Base-by-base conservation (phyloP, 225 moss, liverwort and hornwort genomes). In the Asterella californica region DNA sequence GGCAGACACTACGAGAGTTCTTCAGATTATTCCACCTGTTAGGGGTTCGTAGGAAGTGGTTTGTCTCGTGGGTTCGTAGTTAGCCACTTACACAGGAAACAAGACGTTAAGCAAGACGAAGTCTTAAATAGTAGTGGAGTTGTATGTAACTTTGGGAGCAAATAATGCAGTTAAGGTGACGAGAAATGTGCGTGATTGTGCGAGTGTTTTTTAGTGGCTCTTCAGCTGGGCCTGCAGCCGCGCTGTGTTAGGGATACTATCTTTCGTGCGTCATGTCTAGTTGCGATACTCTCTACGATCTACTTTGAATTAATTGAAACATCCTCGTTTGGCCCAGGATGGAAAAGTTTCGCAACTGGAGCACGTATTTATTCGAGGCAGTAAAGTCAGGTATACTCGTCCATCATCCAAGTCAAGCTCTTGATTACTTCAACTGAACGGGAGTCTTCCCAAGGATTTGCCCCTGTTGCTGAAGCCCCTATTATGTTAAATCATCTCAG, bases 321-420 rank as follows among this genome's bases (percentile, higher is more conserved):
- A 29, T 9, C 30, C 22, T 37, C 27, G 0, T 29, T 77, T 47
- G 46, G 6, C 29, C 25, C 76, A 82, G 80, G 76, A 72, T 76
- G 80, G 66, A 32, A 94, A 86, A 69, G 61, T 79, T 50, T 89
- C 87, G 17, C 88, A 93, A 74, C 79, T 94, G 49, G 90, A 91
- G 74, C 73, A 85, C 46, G 69, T 92, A 45, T 97, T 97, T 82
- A 90, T 94, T 76, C 90, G 91, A 19, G 94, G 96, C 27, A 91
- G 85, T 60, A 93, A 86, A 83, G 83, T 97, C 77, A 96, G 96
- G 96, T 96, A 76, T n/a, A n/a, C n/a, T n/a, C 52, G 11, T 36
- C 32, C 4, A 42, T 24, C 32, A 36, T 55, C 9, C 14, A 54
- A 0, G 11, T 27, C 7, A 36, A 33, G 29, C 25, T 10, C 46